Percentiles rank a stretch among this genome's conserved stretches.
Conservation (phyloP, 805 yeast species). For the Wickerhamomyces sydowiorum region DNA sequence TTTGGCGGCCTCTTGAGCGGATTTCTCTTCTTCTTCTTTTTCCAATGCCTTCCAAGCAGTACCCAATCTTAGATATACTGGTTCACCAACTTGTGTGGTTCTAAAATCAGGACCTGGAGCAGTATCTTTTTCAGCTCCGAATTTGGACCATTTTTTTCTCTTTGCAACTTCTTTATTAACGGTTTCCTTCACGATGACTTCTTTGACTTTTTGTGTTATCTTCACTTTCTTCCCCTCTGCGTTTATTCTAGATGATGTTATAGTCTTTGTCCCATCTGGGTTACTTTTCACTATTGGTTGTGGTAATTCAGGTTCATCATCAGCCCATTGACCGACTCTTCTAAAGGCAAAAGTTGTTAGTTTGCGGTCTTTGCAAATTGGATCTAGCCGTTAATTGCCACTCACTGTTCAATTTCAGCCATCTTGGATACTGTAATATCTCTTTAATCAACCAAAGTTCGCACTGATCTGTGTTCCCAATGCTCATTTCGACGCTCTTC, state of each 20-base stretch:
- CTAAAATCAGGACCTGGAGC: conserved; percentile 84
- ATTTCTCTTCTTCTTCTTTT: conserved; percentile 59
- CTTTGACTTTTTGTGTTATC: conserved; percentile 80
- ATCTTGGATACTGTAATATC: conserved; percentile 1
- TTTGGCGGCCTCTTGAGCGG: conserved; percentile 40
- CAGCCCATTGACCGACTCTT: conserved; percentile 21
- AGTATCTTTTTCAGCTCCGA: conserved; percentile 70
- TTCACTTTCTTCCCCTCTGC: conserved; percentile 80
- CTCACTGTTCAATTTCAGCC: conserved; percentile 9
- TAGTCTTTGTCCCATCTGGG: conserved; percentile 86
- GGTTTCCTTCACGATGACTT: conserved; percentile 68
- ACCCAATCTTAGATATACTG: conserved; percentile 68
- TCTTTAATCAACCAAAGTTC: not conserved
- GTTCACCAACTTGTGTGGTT: conserved; percentile 87
- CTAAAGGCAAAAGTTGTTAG: conserved; percentile 1
- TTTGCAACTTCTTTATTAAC: conserved; percentile 85
- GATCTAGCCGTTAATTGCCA: not conserved
- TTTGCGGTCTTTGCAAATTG: not conserved
- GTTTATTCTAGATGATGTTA: conserved; percentile 68
- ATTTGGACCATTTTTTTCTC: conserved; percentile 83
- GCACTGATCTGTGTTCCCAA: too few species aligned
- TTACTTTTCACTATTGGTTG: conserved; percentile 72
- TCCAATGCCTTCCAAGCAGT: conserved; percentile 74
- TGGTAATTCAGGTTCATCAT: conserved; percentile 59
- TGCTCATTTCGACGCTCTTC: too few species aligned